Percentiles rank a stretch among this genome's conserved stretches.
Evolutionary conservation across 2,329 filamentous ascomycete genomes (phyloP).

Genomic region (Fusarium duplospermum): DNA sequence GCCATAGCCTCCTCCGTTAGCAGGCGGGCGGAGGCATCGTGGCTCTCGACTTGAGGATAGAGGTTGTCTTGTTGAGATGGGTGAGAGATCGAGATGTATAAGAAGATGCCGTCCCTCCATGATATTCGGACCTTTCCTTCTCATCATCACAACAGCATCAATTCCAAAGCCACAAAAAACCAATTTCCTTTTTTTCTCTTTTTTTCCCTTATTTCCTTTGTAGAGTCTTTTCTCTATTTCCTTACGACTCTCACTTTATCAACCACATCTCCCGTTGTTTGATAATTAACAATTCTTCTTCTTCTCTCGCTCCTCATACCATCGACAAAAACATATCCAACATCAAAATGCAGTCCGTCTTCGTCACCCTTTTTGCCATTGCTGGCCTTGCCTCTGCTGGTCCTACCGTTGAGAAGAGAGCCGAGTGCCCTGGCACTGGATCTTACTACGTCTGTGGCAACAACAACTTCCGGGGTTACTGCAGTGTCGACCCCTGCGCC

Average conservation of each 20-base stretch:
- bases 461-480: constrained; percentile 31
- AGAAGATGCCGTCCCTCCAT: background rate
- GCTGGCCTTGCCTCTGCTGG: constrained; percentile 16
- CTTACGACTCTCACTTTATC: constrained; percentile 33
- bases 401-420: constrained; percentile 10
- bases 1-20: constrained; percentile 29
- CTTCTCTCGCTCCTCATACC: background rate
- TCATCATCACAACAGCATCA: constrained; percentile 34
- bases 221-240: constrained; percentile 25
- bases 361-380: constrained; percentile 26
- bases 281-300: background rate
- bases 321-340: constrained; percentile 6
- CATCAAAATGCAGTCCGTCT: constrained; percentile 32
- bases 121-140: background rate
- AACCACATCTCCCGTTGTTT: constrained; percentile 14
- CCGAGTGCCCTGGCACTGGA: constrained; percentile 26
- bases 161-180: constrained; percentile 17
- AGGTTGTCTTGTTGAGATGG: background rate
- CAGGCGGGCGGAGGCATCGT: constrained; percentile 3
- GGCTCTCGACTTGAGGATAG: background rate
- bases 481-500: constrained; percentile 21
- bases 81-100: constrained; percentile 11
- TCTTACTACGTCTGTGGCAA: constrained; percentile 20
- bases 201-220: constrained; percentile 31
- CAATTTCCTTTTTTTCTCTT: background rate